Conservation (phyloP, 768 basidiomycete species). For the Mycena albidolilacea region DNA sequence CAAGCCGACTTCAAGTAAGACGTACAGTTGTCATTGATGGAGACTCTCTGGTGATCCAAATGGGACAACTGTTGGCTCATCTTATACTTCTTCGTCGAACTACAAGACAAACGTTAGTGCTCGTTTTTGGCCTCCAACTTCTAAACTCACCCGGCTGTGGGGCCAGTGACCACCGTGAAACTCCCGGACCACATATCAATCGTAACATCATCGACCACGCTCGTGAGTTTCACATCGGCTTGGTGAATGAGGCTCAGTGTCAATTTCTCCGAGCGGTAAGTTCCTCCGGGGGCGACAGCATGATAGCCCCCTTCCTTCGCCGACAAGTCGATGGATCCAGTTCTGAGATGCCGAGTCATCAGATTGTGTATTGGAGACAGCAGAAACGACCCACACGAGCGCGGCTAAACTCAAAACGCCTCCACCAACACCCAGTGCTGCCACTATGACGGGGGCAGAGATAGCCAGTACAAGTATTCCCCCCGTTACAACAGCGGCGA, state of each 20-base stretch:
- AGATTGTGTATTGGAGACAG: too few species aligned
- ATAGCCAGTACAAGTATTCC: background rate
- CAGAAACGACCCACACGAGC: background rate
- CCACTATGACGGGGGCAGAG: background rate
- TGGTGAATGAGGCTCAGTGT: conserved; percentile 9
- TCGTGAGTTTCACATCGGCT: background rate
- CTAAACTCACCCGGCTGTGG: background rate
- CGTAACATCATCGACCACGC: background rate
- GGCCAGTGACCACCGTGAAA: background rate
- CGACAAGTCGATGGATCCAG: conserved; percentile 1
- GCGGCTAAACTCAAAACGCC: background rate
- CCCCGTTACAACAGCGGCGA: background rate
- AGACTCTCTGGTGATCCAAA: background rate
- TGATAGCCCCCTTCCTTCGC: background rate
- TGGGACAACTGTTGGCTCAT: background rate
- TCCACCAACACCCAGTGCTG: background rate
- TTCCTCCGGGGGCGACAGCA: conserved; percentile 4
- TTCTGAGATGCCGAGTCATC: background rate
- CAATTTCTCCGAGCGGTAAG: conserved; percentile 7
- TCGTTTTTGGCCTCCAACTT: background rate
- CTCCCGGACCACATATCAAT: background rate
- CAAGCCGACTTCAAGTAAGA: background rate
- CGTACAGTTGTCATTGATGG: background rate
- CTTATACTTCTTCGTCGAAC: background rate
- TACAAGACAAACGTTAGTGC: background rate